Percentiles rank a stretch among this genome's conserved stretches.
phyloP scores from a whole-genome alignment of 2,329 filamentous ascomycete genomes.

The Clarireedia sp. region DNA sequence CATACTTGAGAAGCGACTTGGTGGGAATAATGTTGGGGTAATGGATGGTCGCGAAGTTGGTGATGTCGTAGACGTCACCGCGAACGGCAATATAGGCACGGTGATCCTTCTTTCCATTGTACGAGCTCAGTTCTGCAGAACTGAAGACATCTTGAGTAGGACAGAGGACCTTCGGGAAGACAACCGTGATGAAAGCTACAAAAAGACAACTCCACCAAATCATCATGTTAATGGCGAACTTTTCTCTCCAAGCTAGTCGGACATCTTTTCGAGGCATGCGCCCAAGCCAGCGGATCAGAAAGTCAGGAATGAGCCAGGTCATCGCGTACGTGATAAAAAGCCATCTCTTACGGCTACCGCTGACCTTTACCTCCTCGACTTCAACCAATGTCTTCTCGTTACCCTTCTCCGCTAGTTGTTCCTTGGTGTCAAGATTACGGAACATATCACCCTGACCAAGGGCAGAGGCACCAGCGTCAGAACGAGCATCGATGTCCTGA shows the following conservation, averaged over 20 bases:
- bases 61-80: conserved; percentile 81
- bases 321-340: conserved; percentile 73
- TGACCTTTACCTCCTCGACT: conserved; percentile 75
- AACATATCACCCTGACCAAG: conserved; percentile 96
- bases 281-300: conserved; percentile 67
- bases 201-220: conserved; percentile 82
- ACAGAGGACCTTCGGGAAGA: conserved; percentile 82
- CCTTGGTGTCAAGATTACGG: conserved; percentile 86
- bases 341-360: conserved; percentile 81
- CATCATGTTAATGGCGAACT: conserved; percentile 93
- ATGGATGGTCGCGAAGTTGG: conserved; percentile 63
- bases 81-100: conserved; percentile 72
- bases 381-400: conserved; percentile 86
- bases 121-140: conserved; percentile 61
- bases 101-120: conserved; percentile 60
- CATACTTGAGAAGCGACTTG: conserved; percentile 67
- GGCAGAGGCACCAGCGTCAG: conserved; percentile 86
- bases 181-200: conserved; percentile 81
- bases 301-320: conserved; percentile 84
- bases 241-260: conserved; percentile 89
- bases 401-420: conserved; percentile 90
- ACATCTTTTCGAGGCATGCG: conserved; percentile 90
- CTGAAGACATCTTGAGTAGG: conserved; percentile 87
- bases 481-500: conserved; percentile 65
- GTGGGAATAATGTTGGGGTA: conserved; percentile 58